Base-by-base conservation (phyloP, 2,329 filamentous ascomycete species). In the Leptoxyphium fumago region DNA sequence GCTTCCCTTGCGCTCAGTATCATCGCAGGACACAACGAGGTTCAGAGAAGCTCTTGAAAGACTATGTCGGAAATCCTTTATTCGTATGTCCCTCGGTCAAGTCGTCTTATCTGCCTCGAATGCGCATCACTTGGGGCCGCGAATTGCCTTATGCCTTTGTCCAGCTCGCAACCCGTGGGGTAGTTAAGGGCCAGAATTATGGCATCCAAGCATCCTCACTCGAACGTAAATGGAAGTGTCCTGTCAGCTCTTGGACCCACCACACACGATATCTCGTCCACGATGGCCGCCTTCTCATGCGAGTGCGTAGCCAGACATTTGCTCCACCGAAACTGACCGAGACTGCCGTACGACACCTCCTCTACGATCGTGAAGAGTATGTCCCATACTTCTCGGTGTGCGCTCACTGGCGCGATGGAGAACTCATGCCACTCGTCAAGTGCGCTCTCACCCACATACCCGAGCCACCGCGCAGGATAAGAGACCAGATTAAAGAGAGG, bases 361-460 rank as follows among this genome's bases (percentile, higher is more conserved):
- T 80, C 2, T 79, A 74, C 59, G 74, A 69, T 28, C 68, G 72
- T 45, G 71, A 75, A 42, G 75, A 79, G 52, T 79, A 77, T 58
- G 70, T 65, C 43, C 76, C 76, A 0, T 80, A 73, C 55, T 80
- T 80, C 59, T 76, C 72, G 10, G 72, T 70, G 1, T 80, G 76
- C 50, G 67, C 73, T 1, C 76, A 80, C 55, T 80, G 76, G 76
- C 66, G 69, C 14, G 72, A 79, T 48, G 76, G 76, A 14, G 64
- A 75, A 30, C 61, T 80, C 13, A 78, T 77, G 64, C 65, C 70
- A 13, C 61, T 74, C 29, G 75, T 73, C 51, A 80, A 80, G 60
- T 80, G 76, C 54, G 74, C 75, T 2, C 61, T 80, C 10, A 62
- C 61, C 10, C 76, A 80, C 49, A 70, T 80, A 29, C 74, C 74